These are phyloP conservation scores for Boletus sp. DNA, from an alignment of 1,284 basidiomycete species.

Conservation along the genomic window DNA sequence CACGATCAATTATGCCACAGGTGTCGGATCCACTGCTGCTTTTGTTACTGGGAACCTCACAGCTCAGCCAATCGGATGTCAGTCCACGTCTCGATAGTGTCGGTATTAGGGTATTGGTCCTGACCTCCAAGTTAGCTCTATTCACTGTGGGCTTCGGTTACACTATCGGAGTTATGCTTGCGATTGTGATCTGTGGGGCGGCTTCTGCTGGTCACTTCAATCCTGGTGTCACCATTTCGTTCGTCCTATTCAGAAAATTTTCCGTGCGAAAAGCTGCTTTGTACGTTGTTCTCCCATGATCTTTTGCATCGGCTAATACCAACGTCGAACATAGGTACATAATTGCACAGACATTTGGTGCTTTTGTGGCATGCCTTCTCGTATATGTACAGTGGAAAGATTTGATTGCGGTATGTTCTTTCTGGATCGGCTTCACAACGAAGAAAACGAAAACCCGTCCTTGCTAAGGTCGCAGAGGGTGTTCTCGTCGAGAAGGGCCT, in stretches of 20 bases:
- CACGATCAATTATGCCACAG: constrained; percentile 30
- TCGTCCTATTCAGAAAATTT: constrained; percentile 52
- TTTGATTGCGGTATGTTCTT: constrained; percentile 38
- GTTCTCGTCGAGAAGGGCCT: constrained; percentile 41
- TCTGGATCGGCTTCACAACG: background rate
- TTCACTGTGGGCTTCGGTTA: constrained; percentile 63
- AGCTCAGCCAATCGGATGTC: constrained; percentile 48
- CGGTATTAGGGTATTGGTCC: background rate
- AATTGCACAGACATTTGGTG: constrained; percentile 57
- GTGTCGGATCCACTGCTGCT: constrained; percentile 55
- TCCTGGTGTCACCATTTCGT: constrained; percentile 55
- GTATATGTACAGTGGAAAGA: constrained; percentile 61
- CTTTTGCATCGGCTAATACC: constrained; percentile 2
- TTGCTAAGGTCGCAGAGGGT: constrained; percentile 36
- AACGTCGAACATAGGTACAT: constrained; percentile 47
- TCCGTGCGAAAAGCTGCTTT: constrained; percentile 49
- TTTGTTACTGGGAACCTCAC: constrained; percentile 51
- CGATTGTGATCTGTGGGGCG: constrained; percentile 47
- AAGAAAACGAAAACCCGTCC: background rate
- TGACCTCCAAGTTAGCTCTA: constrained; percentile 40
- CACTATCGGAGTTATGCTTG: constrained; percentile 58
- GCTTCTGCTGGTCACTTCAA: constrained; percentile 67
- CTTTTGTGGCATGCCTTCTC: constrained; percentile 55
- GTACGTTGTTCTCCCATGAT: constrained; percentile 32
- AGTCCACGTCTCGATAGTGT: constrained; percentile 19